Evolutionary conservation across 2,329 filamentous ascomycete genomes (phyloP).

Genomic region (Nothophaeocryptopus gaeumannii): DNA sequence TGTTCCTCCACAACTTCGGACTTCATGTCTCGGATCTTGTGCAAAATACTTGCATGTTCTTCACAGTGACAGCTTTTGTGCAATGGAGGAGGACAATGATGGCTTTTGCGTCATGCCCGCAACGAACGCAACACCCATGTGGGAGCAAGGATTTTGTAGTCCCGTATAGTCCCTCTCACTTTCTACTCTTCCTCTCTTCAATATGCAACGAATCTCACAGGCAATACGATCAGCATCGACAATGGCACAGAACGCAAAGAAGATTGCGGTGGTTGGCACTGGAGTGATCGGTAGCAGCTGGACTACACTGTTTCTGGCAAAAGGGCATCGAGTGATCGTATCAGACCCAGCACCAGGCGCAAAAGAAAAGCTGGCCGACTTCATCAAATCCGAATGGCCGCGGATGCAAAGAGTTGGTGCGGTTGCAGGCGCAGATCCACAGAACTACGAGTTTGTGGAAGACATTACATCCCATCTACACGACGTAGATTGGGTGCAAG

Average conservation of each 20-base stretch:
- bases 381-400: constrained; percentile 27
- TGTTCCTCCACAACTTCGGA: constrained; percentile 3
- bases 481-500: constrained; percentile 38
- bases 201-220: no score
- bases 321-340: constrained; percentile 40
- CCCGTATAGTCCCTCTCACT: no score
- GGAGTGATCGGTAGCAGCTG: constrained; percentile 44
- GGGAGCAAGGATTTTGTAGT: no score
- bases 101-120: no score
- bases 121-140: no score
- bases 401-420: constrained; percentile 19
- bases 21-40: background rate
- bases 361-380: constrained; percentile 30
- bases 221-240: background rate
- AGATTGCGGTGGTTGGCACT: constrained; percentile 37
- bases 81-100: no score
- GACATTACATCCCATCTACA: constrained; percentile 14
- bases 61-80: no score
- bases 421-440: constrained; percentile 11
- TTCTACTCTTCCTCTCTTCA: no score
- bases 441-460: constrained; percentile 25
- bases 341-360: constrained; percentile 42
- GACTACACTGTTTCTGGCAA: constrained; percentile 42
- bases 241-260: constrained; percentile 18
- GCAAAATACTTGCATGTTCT: background rate